Evolutionary conservation across 2,329 filamentous ascomycete species (phyloP).

Genomic region (Dactylellina drechsleri): DNA sequence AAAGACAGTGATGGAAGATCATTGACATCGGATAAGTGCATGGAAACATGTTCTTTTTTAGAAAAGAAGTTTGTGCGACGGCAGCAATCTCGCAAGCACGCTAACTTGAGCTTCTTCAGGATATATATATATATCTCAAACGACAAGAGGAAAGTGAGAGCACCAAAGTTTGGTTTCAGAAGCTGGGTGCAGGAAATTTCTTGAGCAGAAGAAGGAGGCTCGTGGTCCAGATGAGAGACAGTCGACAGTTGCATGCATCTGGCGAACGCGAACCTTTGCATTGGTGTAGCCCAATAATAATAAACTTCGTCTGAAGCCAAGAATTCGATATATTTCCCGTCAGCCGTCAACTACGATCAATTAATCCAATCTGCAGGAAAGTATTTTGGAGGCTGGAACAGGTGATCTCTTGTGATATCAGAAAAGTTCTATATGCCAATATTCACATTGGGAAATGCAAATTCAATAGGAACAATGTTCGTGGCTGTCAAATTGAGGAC

Average conservation of each 20-base stretch:
- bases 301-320: conserved; percentile 1
- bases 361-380: not conserved
- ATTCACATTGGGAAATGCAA: not conserved
- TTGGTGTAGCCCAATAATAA: conserved; percentile 1
- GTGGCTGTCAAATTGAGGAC: too few species aligned
- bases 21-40: conserved; percentile 7
- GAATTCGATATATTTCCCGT: conserved; percentile 1
- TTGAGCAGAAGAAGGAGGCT: not conserved
- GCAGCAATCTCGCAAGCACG: not conserved
- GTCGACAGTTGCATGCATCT: not conserved
- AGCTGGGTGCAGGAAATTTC: too few species aligned
- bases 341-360: conserved; percentile 7
- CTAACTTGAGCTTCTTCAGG: too few species aligned
- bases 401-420: conserved; percentile 9
- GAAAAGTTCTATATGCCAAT: not conserved
- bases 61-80: not conserved
- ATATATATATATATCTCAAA: too few species aligned
- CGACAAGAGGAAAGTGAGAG: too few species aligned
- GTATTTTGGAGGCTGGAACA: conserved; percentile 33
- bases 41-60: conserved; percentile 1
- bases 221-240: not conserved
- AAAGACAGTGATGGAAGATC: not conserved
- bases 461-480: too few species aligned
- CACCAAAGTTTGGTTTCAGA: too few species aligned
- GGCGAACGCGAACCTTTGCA: not conserved